phyloP scores from a whole-genome alignment of 805 yeast species.

The Kodamaea sagamina region DNA sequence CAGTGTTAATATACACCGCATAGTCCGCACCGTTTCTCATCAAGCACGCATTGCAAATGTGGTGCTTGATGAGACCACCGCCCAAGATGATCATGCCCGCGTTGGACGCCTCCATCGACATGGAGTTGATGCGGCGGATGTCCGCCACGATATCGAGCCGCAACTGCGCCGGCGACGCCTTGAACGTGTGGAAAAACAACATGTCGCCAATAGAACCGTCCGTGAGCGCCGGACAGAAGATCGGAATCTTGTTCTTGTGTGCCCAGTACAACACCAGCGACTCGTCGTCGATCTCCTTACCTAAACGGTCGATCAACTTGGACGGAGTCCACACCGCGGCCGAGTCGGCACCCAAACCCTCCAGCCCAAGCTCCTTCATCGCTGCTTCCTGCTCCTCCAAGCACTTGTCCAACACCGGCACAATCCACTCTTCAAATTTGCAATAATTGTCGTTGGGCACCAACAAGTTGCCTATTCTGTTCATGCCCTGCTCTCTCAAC shows the following conservation, averaged over 20 bases:
- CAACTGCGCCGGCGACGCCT: slow-evolving; percentile 85
- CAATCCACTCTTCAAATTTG: slow-evolving; percentile 97
- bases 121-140: slow-evolving; percentile 84
- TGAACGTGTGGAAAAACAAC: slow-evolving; percentile 98
- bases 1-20: slow-evolving; percentile 96
- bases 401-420: slow-evolving; percentile 86
- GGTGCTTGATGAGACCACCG: slow-evolving; percentile 96
- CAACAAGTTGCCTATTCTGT: slow-evolving; percentile 93
- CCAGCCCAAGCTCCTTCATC: slow-evolving; percentile 50
- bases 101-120: slow-evolving; percentile 90
- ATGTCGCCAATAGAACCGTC: slow-evolving; percentile 99
- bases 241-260: slow-evolving; percentile 92
- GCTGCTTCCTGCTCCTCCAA: slow-evolving; percentile 83
- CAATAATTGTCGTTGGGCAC: slow-evolving; percentile 99
- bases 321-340: slow-evolving; percentile 93
- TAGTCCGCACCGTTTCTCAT: slow-evolving; percentile 99
- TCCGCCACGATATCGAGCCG: slow-evolving; percentile 93
- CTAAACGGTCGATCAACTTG: slow-evolving; percentile 85
- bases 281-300: slow-evolving; percentile 94
- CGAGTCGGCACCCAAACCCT: slow-evolving; percentile 60
- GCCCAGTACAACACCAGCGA: slow-evolving; percentile 96
- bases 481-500: slow-evolving; percentile 92
- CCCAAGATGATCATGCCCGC: slow-evolving; percentile 98
- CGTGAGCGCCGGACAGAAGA: slow-evolving; percentile 95
- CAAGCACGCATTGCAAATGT: slow-evolving; percentile 94